These are phyloP conservation scores for Skeletonema tropicum DNA, from an alignment of 108 stramenopile genomes.

Conservation along the genomic window DNA sequence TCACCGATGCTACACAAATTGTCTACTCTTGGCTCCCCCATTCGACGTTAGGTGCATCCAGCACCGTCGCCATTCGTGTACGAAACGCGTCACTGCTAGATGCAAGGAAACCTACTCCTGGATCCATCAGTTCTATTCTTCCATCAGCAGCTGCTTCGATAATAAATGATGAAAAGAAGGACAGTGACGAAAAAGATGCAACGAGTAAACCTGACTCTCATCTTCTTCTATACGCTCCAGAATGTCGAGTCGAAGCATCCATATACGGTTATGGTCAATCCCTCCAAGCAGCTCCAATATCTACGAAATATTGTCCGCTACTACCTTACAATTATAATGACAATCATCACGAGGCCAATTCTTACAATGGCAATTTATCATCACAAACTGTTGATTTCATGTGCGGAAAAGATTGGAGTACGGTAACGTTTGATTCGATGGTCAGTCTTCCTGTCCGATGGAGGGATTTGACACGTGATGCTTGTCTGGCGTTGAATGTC, in stretches of 20 bases:
- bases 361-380: background rate
- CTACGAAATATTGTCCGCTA: constrained; percentile 25
- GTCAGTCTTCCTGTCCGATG: constrained; percentile 70
- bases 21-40: constrained; percentile 40
- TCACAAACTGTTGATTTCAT: background rate
- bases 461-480: constrained; percentile 84
- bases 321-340: background rate
- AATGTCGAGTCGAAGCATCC: constrained; percentile 46
- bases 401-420: constrained; percentile 13
- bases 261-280: constrained; percentile 24
- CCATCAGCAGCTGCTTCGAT: background rate
- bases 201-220: background rate
- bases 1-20: constrained; percentile 16
- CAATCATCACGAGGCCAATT: background rate
- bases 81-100: constrained; percentile 4
- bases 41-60: constrained; percentile 32
- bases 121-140: background rate
- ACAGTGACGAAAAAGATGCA: constrained; percentile 1
- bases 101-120: background rate
- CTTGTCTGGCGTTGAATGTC: constrained; percentile 63
- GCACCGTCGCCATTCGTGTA: constrained; percentile 26
- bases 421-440: constrained; percentile 22
- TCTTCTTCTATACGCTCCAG: background rate
- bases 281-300: constrained; percentile 29
- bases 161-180: constrained; percentile 26